Conservation (phyloP, 345 rosid species). For the Sonneratia alba region DNA sequence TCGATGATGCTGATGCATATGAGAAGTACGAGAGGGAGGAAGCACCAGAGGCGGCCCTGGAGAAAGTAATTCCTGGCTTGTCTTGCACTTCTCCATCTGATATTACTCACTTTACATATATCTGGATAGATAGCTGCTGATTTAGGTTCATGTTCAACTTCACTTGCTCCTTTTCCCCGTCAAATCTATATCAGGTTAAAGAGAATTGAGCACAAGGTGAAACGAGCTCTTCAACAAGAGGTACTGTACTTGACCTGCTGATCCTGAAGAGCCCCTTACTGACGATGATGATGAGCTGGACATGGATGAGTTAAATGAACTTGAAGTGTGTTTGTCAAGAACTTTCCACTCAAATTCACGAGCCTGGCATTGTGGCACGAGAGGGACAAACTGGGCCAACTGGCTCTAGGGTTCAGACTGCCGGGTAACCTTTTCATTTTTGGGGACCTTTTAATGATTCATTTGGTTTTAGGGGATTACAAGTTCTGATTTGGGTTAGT, state of each 20-base stretch:
- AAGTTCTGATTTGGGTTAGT: too few species aligned
- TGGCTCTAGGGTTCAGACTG: too few species aligned
- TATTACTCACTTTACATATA: neutral
- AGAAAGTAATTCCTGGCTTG: constrained; percentile 26
- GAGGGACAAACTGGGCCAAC: too few species aligned
- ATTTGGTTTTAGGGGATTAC: too few species aligned
- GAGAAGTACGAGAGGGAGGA: constrained; percentile 74
- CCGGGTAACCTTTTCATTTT: too few species aligned
- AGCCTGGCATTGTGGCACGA: too few species aligned
- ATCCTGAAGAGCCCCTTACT: constrained; percentile 14
- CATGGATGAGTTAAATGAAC: too few species aligned
- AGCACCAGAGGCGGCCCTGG: constrained; percentile 37
- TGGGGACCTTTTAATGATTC: too few species aligned
- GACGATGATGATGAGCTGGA: too few species aligned
- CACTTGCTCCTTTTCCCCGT: neutral
- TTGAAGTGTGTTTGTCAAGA: too few species aligned
- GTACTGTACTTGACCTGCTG: constrained; percentile 5
- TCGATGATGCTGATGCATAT: constrained; percentile 90
- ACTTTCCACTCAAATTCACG: too few species aligned
- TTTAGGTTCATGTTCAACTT: neutral
- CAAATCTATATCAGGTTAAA: constrained; percentile 17
- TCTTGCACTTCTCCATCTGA: neutral
- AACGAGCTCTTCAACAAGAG: neutral
- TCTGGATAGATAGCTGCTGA: neutral
- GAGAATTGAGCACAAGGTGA: constrained; percentile 17